Percentiles rank a stretch among this genome's conserved stretches.
Conservation (phyloP, 768 basidiomycete genomes). For the Suillus subalutaceus region DNA sequence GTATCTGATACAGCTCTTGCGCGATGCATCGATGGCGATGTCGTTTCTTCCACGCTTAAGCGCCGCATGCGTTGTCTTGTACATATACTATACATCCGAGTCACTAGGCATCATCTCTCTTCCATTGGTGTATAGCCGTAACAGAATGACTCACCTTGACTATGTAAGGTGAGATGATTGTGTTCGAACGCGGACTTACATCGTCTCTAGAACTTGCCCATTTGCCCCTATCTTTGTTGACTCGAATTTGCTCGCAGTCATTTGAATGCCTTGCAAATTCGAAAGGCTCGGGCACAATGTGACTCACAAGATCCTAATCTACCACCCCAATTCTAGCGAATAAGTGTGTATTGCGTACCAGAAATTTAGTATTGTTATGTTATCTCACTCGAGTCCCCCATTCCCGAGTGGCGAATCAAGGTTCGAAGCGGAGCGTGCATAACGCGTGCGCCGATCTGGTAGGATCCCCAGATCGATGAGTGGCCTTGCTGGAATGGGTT, state of each 20-base stretch:
- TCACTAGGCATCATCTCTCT: not conserved
- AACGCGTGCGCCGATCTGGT: not conserved
- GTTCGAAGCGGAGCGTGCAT: not conserved
- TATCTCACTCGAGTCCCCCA: not conserved
- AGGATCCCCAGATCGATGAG: not conserved
- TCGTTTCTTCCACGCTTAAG: not conserved
- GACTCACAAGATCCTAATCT: not conserved
- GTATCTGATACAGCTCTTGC: not conserved
- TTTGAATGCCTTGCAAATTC: not conserved
- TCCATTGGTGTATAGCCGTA: not conserved
- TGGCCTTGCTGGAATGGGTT: not conserved
- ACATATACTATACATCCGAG: not conserved
- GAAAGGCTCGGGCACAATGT: not conserved
- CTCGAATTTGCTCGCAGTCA: not conserved
- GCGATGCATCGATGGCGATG: not conserved
- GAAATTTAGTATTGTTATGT: not conserved
- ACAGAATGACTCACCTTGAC: not conserved
- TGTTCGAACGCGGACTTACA: not conserved
- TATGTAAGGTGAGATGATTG: not conserved
- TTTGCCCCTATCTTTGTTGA: not conserved
- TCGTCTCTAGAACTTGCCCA: not conserved
- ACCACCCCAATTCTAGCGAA: constrained; percentile 1
- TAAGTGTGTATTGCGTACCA: not conserved
- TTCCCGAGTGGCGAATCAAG: not conserved
- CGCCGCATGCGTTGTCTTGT: not conserved